Base-by-base conservation (phyloP, 2,329 filamentous ascomycete species). In the Coniochaeta sp. region DNA sequence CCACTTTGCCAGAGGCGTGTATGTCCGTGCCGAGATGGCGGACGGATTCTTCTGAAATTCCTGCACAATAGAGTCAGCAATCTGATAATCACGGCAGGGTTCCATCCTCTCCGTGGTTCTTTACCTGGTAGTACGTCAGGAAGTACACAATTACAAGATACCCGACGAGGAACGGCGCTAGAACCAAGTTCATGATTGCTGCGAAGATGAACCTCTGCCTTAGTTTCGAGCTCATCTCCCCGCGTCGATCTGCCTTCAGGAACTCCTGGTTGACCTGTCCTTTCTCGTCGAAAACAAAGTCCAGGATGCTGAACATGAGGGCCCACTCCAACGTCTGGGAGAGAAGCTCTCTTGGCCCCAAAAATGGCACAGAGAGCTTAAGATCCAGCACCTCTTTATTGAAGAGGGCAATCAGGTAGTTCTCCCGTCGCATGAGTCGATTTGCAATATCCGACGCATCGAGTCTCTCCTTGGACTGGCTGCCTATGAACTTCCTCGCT, bases 371-470 rank as follows among this genome's bases (percentile, higher is more conserved):
- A 1, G 91, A 91, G 2, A 97, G 81, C 0, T 90, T 92, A 54
- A 98, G 79, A 70, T 99, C 88, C 47, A 99, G 75, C 40, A 98
- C 85, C 62, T 98, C 95, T 73, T 99, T 98, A 79, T 99, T 99
- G 76, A 98, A 91, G 68, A 99, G 81, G 4, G 95, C 95, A 68
- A 99, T 97, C 63, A 97, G 84, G 68, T 97, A 99, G 69, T 99
- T 99, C 64, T 97, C 93, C 69, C 91, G 89, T 61, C 95, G 88
- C 95, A 99, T 98, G 54, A 99, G 77, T 34, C 95, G 86, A 70
- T 98, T 99, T 7, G 95, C 95, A 71, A 99, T 98, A 69, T 97
- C 95, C 68, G 97, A 91, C 12, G 95, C 95, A 73, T 97, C 95
- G 66, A 99, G 87, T 63, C 93, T 84, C 74, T 98, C 91, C 72